Conservation (phyloP, 441 rosid species). For the Jatropha multifida region DNA sequence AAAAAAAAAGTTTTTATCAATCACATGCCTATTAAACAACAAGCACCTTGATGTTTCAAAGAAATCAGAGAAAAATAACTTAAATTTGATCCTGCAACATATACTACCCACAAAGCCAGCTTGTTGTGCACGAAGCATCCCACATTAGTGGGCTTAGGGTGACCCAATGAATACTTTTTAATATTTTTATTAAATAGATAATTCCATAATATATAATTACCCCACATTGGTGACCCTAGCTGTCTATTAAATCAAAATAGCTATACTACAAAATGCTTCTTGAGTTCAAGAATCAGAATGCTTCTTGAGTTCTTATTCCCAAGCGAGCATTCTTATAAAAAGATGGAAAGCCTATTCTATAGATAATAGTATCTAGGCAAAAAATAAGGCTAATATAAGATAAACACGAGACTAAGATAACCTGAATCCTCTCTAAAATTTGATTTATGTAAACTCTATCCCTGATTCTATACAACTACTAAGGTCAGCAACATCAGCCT, state of each 20-base stretch:
- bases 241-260: slow-evolving; percentile 3
- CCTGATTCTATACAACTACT: background rate
- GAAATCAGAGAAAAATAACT: background rate
- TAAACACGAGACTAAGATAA: background rate
- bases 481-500: background rate
- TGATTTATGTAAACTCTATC: background rate
- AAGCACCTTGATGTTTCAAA: background rate
- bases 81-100: background rate
- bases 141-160: too few relatives aligned
- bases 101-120: background rate
- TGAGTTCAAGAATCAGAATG: background rate
- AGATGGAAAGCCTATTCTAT: background rate
- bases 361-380: background rate
- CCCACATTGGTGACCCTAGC: background rate
- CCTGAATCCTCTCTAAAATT: background rate
- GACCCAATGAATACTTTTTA: too few relatives aligned
- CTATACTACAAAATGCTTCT: too few relatives aligned
- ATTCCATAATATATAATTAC: background rate
- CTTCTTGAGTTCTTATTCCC: background rate
- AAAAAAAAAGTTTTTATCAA: background rate
- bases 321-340: background rate
- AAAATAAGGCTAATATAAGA: background rate
- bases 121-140: background rate
- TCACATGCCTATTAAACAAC: background rate
- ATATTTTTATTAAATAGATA: background rate